phyloP scores from a whole-genome alignment of 352 stramenopile species.

The Globisporangium okanoganense region DNA sequence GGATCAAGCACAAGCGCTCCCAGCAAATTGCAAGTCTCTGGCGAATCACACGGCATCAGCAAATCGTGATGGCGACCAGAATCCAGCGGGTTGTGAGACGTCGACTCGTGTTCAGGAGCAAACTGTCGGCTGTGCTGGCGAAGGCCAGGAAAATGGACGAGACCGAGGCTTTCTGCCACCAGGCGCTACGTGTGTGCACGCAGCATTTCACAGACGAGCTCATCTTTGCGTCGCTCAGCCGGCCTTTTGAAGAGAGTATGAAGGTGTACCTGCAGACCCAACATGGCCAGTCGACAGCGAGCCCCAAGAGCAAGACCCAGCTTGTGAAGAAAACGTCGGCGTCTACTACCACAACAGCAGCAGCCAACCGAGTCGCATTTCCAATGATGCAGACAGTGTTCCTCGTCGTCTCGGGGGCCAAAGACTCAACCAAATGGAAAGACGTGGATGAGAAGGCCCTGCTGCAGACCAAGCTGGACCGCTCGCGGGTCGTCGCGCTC shows the following conservation, averaged over 20 bases:
- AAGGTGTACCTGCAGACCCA: conserved; percentile 1
- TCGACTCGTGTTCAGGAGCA: conserved; percentile 21
- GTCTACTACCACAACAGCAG: not conserved
- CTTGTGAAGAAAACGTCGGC: not conserved
- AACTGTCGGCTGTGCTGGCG: conserved; percentile 17
- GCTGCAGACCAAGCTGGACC: conserved; percentile 41
- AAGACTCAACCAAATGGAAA: conserved; percentile 28
- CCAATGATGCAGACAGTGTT: conserved; percentile 48
- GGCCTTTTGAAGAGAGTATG: conserved; percentile 10
- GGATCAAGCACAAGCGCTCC: conserved; percentile 33
- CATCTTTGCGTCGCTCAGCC: conserved; percentile 26
- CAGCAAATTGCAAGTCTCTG: conserved; percentile 33
- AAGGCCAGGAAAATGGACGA: conserved; percentile 24
- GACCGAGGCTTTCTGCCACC: conserved; percentile 25
- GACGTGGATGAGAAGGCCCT: conserved; percentile 35
- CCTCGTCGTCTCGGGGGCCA: conserved; percentile 35
- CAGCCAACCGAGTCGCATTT: not conserved
- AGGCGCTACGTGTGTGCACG: conserved; percentile 33
- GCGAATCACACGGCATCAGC: conserved; percentile 25
- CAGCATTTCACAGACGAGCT: conserved; percentile 42
- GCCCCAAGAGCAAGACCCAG: not conserved
- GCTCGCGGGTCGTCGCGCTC: conserved; percentile 42
- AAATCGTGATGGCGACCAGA: conserved; percentile 16
- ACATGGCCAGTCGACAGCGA: not conserved
- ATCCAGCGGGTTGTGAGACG: conserved; percentile 29